These are phyloP conservation scores for Xanthoparmelia taractica DNA, from an alignment of 495 filamentous ascomycete genomes.

Conservation along the genomic window DNA sequence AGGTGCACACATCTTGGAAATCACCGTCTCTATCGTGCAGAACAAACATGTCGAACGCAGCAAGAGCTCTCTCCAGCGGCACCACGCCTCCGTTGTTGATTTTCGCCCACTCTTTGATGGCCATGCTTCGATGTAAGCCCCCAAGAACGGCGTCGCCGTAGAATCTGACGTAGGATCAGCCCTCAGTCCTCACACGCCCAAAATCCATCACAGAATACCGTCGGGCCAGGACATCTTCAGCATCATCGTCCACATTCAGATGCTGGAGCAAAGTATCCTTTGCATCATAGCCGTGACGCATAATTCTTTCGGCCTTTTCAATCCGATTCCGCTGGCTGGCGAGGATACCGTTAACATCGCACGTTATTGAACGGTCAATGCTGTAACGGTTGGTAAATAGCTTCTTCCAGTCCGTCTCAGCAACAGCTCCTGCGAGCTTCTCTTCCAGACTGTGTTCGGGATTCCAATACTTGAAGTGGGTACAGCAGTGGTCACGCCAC, in stretches of 20 bases:
- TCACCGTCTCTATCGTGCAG: slow-evolving; percentile 61
- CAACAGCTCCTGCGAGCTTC: slow-evolving; percentile 46
- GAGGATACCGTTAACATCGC: slow-evolving; percentile 62
- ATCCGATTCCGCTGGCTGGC: slow-evolving; percentile 59
- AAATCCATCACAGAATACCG: slow-evolving; percentile 43
- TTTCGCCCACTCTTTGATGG: slow-evolving; percentile 65
- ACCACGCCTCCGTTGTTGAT: slow-evolving; percentile 45
- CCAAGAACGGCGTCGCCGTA: slow-evolving; percentile 65
- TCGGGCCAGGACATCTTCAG: slow-evolving; percentile 71
- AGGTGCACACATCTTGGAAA: slow-evolving; percentile 55
- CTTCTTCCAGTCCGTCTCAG: slow-evolving; percentile 66
- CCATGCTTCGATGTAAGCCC: slow-evolving; percentile 72
- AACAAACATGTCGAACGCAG: slow-evolving; percentile 82
- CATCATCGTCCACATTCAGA: slow-evolving; percentile 46
- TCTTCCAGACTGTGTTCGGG: slow-evolving; percentile 52
- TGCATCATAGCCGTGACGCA: slow-evolving; percentile 69
- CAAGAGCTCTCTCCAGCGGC: slow-evolving; percentile 65
- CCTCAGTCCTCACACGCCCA: not conserved
- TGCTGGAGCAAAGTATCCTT: slow-evolving; percentile 76
- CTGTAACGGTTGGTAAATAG: slow-evolving; percentile 56
- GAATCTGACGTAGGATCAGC: slow-evolving; percentile 45
- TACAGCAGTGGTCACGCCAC: slow-evolving; percentile 69
- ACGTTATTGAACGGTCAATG: slow-evolving; percentile 47
- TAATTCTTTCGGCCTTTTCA: slow-evolving; percentile 58
- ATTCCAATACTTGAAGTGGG: slow-evolving; percentile 65